A percentile compares a stretch with the other conserved stretches of the same genome.
Conservation (phyloP, 768 basidiomycete genomes). For the Tricholoma flavovirens region DNA sequence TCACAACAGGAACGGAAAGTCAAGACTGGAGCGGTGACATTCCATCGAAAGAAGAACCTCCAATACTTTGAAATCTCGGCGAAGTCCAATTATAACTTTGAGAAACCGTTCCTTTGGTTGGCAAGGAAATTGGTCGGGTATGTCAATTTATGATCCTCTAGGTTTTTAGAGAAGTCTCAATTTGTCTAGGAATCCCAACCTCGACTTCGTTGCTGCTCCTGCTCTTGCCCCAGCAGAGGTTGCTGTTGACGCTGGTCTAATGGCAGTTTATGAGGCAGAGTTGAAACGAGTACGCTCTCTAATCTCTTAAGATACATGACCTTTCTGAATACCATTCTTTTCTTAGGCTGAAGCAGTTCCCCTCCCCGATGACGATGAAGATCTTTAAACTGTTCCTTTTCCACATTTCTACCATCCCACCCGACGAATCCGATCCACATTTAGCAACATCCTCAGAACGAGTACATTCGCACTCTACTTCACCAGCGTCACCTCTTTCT, state of each 20-base stretch:
- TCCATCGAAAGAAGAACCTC: slow-evolving; percentile 99
- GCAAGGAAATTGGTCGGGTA: slow-evolving; percentile 97
- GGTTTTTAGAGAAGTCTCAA: neutral
- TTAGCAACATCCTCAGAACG: slow-evolving; percentile 20
- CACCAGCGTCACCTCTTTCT: slow-evolving; percentile 4
- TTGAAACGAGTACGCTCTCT: slow-evolving; percentile 50
- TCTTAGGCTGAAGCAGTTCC: slow-evolving; percentile 84
- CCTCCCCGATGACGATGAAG: slow-evolving; percentile 96
- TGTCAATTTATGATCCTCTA: slow-evolving; percentile 21
- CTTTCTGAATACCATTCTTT: neutral
- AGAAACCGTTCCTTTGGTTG: slow-evolving; percentile 99
- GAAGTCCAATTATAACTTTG: slow-evolving; percentile 99
- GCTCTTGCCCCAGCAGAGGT: slow-evolving; percentile 95
- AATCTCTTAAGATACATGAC: too few species aligned
- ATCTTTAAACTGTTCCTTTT: slow-evolving; percentile 44
- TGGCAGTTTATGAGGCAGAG: slow-evolving; percentile 76
- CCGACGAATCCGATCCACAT: slow-evolving; percentile 19
- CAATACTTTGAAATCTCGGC: slow-evolving; percentile 99
- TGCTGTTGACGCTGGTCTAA: slow-evolving; percentile 68
- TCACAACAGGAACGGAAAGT: slow-evolving; percentile 90
- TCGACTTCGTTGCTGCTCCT: slow-evolving; percentile 96
- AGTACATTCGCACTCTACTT: slow-evolving; percentile 21
- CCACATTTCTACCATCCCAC: slow-evolving; percentile 13
- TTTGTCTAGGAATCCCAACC: slow-evolving; percentile 58
- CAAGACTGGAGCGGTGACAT: slow-evolving; percentile 96